Evolutionary conservation across 345 rosid genomes (phyloP), one percentile per base, ranked within the genome.

Genomic region (Rubroshorea leprosula): DNA sequence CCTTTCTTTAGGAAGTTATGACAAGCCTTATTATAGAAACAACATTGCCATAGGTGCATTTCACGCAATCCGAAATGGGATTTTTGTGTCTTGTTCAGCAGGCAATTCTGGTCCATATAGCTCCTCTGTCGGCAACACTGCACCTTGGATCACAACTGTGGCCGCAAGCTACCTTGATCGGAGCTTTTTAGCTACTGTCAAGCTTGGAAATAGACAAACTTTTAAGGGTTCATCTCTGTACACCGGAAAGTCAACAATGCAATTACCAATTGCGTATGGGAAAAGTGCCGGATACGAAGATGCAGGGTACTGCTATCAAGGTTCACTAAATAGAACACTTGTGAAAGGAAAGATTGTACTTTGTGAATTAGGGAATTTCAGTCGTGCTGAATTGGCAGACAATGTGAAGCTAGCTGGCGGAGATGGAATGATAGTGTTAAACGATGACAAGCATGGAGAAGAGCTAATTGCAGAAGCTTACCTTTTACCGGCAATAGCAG

Each of bases 401-500:
- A 25, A 47, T 52, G 87, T 83, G 49, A 83, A 72, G 68, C 57
- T 66, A 24, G 82, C 71, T 3, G 81, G 89, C 19, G 98, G 94
- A 55, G 85, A 55, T 5, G 96, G 77, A 27, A 81, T 88, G 96
- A n/a, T 91, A 35, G 31, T 88, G 10, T 64, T 84, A 26, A 85
- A 80, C 64, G 22, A 66, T 5, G 73, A 55, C 51, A 26, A 23
- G 1, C 72, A 73, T 71, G 95, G 88, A 4, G 96, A 87, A 60
- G 95, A 88, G 52, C 70, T 74, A 21, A 7, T 76, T 3, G 90
- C 92, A 1, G 89, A 83, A 6, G 67, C 90, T 12, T 89, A 91
- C 52, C 51, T 82, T 59, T 63, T 91, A 46, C 96, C 96, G 0
- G 88, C 88, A 6, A 65, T 70, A 44, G 35, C 75, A 0, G 18